These are phyloP conservation scores for Globisporangium splendens DNA, from an alignment of 352 stramenopile species.

Conservation along the genomic window DNA sequence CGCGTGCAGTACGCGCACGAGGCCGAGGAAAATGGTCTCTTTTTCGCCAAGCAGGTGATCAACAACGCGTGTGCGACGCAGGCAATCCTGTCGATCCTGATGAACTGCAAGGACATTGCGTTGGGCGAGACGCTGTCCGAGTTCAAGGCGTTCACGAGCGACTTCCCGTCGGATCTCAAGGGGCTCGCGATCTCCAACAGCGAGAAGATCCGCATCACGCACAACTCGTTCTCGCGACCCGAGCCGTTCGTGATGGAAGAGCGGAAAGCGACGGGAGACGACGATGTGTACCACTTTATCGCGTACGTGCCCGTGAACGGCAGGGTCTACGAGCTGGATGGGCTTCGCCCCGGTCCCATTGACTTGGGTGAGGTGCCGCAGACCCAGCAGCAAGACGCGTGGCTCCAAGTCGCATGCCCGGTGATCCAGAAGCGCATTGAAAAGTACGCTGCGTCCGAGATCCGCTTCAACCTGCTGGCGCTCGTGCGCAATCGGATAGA, in stretches of 20 bases:
- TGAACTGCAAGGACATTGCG: conserved; percentile 84
- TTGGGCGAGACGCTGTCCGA: conserved; percentile 61
- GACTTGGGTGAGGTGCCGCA: conserved; percentile 63
- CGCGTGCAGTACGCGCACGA: conserved; percentile 17
- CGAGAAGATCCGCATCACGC: conserved; percentile 77
- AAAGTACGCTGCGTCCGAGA: conserved; percentile 86
- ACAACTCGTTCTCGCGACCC: conserved; percentile 79
- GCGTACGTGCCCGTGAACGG: conserved; percentile 90
- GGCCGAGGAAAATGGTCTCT: conserved; percentile 65
- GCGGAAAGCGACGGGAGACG: conserved; percentile 67
- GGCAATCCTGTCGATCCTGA: conserved; percentile 94
- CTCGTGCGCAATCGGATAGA: conserved; percentile 85
- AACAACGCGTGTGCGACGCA: conserved; percentile 96
- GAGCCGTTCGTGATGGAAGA: conserved; percentile 83
- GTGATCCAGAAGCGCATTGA: conserved; percentile 94
- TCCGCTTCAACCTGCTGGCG: conserved; percentile 97
- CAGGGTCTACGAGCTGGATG: conserved; percentile 95
- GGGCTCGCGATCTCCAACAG: conserved; percentile 86
- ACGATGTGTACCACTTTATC: conserved; percentile 98
- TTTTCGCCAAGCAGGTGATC: conserved; percentile 96
- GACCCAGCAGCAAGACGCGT: conserved; percentile 40
- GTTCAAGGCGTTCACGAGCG: conserved; percentile 80
- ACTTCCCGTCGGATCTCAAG: conserved; percentile 79
- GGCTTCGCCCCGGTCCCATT: conserved; percentile 88
- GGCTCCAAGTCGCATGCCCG: conserved; percentile 86